Evolutionary conservation across 2,329 filamentous ascomycete species (phyloP).

Genomic region (Apiospora pterosperma): DNA sequence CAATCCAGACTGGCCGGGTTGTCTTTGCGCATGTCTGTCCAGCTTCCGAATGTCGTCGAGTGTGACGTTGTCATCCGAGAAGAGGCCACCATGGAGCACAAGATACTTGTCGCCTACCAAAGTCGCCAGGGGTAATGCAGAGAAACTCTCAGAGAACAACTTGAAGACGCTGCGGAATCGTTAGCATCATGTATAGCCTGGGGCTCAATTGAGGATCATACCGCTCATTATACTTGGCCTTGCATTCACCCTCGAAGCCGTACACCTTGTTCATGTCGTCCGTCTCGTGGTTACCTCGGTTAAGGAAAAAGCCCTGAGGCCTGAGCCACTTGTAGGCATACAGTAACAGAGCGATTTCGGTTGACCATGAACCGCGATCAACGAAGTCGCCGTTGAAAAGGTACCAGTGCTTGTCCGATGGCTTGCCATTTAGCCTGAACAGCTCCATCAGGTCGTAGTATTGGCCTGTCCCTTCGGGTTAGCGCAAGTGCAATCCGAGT

Average conservation of each 20-base stretch:
- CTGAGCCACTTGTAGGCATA: conserved; percentile 97
- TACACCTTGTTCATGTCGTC: conserved; percentile 99
- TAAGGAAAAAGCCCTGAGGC: conserved; percentile 86
- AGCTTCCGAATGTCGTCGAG: conserved; percentile 93
- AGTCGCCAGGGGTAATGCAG: conserved; percentile 85
- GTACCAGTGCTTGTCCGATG: conserved; percentile 84
- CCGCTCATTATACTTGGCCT: conserved; percentile 93
- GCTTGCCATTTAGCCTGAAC: conserved; percentile 85
- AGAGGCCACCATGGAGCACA: conserved; percentile 89
- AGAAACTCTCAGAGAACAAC: conserved; percentile 97
- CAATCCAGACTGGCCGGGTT: conserved; percentile 87
- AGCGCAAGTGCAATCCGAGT: not conserved
- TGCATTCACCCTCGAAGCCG: conserved; percentile 97
- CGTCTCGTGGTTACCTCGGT: conserved; percentile 97
- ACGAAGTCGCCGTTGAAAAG: conserved; percentile 99
- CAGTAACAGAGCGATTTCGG: conserved; percentile 88
- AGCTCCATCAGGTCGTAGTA: conserved; percentile 97
- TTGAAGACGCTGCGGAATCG: conserved; percentile 69
- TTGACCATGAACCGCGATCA: conserved; percentile 95
- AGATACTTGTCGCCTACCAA: conserved; percentile 88
- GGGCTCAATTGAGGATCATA: conserved; percentile 17
- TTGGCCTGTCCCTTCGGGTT: conserved; percentile 60
- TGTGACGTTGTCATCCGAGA: conserved; percentile 90
- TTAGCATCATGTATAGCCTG: conserved; percentile 13
- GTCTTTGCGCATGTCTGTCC: conserved; percentile 83